phyloP scores from a whole-genome alignment of 371 early-diverging fungal genomes.

The Capillidium heterosporum region DNA sequence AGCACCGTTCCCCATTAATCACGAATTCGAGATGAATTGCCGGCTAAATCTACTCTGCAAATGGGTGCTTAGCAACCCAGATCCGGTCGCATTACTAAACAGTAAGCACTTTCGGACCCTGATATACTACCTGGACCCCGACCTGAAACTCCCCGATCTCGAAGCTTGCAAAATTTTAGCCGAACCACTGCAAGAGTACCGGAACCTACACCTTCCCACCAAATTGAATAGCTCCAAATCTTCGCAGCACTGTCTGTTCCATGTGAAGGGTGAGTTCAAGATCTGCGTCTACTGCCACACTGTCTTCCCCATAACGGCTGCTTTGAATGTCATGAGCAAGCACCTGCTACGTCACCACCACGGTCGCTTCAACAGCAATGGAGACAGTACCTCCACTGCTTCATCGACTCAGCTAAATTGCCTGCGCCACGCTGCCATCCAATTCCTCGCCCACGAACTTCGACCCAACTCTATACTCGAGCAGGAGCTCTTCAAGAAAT shows the following conservation, averaged over 20 bases:
- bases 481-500: slow-evolving; percentile 2
- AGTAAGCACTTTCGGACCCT: not conserved
- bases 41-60: not conserved
- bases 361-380: not conserved
- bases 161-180: not conserved
- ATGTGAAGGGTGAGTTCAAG: not conserved
- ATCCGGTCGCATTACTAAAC: not conserved
- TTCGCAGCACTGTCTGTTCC: not conserved
- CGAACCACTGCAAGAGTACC: not conserved
- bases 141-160: not conserved
- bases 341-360: not conserved
- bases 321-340: not conserved
- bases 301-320: not conserved
- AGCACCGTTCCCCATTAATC: too few relatives aligned
- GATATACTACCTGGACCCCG: not conserved
- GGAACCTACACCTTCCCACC: not conserved
- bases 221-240: not conserved
- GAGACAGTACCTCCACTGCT: not conserved
- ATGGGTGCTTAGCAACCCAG: not conserved
- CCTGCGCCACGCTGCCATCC: not conserved
- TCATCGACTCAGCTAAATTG: not conserved
- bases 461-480: not conserved
- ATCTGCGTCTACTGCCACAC: slow-evolving; percentile 2
- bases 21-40: not conserved
- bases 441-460: not conserved